These are phyloP conservation scores for Citrus inodora DNA, from an alignment of 345 rosid species.

Conservation along the genomic window DNA sequence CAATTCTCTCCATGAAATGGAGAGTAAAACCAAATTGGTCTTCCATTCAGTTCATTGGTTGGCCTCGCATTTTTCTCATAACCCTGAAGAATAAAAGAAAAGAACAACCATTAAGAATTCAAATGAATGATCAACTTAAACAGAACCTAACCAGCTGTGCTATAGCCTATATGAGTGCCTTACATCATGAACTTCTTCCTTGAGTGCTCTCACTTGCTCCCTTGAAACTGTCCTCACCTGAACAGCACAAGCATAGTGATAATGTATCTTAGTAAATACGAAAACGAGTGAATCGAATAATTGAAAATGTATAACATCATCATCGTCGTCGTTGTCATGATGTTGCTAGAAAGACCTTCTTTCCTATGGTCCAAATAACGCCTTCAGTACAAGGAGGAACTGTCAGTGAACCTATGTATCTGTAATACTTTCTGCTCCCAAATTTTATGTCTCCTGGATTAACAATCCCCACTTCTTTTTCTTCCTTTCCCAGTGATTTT, in stretches of 20 bases:
- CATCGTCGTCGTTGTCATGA: not conserved
- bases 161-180: conserved; percentile 18
- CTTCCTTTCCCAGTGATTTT: conserved; percentile 25
- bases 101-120: not conserved
- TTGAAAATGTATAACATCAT: not conserved
- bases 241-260: not conserved
- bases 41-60: conserved; percentile 37
- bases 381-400: conserved; percentile 79
- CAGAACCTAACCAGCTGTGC: not conserved
- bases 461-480: conserved; percentile 34
- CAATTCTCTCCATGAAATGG: conserved; percentile 13
- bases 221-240: conserved; percentile 65
- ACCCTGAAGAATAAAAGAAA: conserved; percentile 32
- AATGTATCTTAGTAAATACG: no score
- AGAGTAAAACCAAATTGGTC: conserved; percentile 36
- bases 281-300: no score
- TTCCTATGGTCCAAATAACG: conserved; percentile 58
- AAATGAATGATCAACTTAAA: not conserved
- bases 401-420: conserved; percentile 73
- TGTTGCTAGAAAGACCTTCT: conserved; percentile 27
- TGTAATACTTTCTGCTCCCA: conserved; percentile 50
- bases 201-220: conserved; percentile 52
- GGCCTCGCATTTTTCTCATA: conserved; percentile 69
- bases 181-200: conserved; percentile 59
- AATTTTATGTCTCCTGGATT: conserved; percentile 49